Percentiles rank a stretch among this genome's conserved stretches.
phyloP scores from a whole-genome alignment of 352 stramenopile genomes.

The Globisporangium paddicum region DNA sequence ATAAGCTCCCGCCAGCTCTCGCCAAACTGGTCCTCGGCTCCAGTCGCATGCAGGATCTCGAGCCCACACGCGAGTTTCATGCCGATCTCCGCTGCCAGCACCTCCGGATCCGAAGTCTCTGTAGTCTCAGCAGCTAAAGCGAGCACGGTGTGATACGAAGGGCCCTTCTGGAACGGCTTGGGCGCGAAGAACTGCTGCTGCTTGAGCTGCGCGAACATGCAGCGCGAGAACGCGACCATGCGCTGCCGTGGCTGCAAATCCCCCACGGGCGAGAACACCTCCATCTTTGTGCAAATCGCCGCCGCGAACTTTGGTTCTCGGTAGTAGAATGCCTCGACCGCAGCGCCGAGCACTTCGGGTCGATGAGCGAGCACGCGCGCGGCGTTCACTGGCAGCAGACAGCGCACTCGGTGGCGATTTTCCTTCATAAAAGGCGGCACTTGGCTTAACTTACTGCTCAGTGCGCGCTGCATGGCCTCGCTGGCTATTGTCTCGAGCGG shows the following conservation, averaged over 20 bases:
- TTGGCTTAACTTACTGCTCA: conserved; percentile 33
- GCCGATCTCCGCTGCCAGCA: conserved; percentile 49
- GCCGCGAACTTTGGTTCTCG: conserved; percentile 48
- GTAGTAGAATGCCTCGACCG: conserved; percentile 76
- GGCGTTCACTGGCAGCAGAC: conserved; percentile 32
- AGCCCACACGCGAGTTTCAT: conserved; percentile 77
- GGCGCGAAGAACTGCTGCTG: conserved; percentile 71
- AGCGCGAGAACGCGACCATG: conserved; percentile 66
- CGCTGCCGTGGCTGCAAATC: conserved; percentile 13
- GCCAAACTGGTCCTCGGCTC: conserved; percentile 39
- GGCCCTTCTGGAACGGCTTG: conserved; percentile 36
- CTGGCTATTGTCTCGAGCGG: conserved; percentile 18
- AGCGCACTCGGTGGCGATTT: conserved; percentile 48
- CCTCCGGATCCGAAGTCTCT: not conserved
- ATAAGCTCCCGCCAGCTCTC: conserved; percentile 34
- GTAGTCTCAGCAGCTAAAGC: not conserved
- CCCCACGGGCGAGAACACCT: conserved; percentile 26
- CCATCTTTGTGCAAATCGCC: conserved; percentile 52
- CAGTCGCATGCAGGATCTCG: conserved; percentile 58
- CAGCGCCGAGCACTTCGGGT: conserved; percentile 31
- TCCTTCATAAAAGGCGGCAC: conserved; percentile 34
- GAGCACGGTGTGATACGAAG: conserved; percentile 18
- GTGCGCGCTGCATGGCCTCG: conserved; percentile 32
- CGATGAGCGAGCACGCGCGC: conserved; percentile 25
- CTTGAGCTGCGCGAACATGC: conserved; percentile 80